These are phyloP conservation scores for Leishmania mexicana DNA, from an alignment of 208 protist species.

Conservation along the genomic window DNA sequence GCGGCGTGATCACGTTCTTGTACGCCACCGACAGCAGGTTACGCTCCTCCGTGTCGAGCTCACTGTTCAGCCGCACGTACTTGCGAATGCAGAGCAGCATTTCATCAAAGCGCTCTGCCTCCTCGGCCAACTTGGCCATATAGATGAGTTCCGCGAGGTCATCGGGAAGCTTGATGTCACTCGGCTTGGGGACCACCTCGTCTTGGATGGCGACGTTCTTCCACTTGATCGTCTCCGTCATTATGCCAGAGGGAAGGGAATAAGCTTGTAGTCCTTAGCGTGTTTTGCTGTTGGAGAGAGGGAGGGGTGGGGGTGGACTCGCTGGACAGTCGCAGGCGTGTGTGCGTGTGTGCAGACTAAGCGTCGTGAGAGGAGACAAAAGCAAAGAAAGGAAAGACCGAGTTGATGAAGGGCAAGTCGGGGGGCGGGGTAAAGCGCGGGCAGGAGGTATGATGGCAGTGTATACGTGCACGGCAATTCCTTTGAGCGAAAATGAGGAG, in stretches of 20 bases:
- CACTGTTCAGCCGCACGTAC: conserved; percentile 94
- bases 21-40: conserved; percentile 99
- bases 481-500: background rate
- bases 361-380: background rate
- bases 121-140: conserved; percentile 98
- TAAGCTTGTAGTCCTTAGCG: background rate
- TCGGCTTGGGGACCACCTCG: conserved; percentile 82
- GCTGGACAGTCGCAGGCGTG: background rate
- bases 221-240: conserved; percentile 87
- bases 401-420: background rate
- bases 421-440: background rate
- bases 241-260: conserved; percentile 29
- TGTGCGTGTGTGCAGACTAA: background rate
- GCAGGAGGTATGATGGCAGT: background rate
- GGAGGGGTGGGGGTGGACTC: background rate
- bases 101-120: conserved; percentile 98
- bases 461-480: background rate
- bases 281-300: background rate
- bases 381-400: background rate
- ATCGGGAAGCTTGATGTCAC: conserved; percentile 81
- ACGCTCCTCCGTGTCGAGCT: conserved; percentile 99
- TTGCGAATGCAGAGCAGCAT: conserved; percentile 99
- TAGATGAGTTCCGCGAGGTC: conserved; percentile 92
- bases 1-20: conserved; percentile 99
- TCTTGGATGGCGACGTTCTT: conserved; percentile 70